These are phyloP conservation scores for Asterionellopsis glacialis DNA, from an alignment of 108 stramenopile species.

Conservation along the genomic window DNA sequence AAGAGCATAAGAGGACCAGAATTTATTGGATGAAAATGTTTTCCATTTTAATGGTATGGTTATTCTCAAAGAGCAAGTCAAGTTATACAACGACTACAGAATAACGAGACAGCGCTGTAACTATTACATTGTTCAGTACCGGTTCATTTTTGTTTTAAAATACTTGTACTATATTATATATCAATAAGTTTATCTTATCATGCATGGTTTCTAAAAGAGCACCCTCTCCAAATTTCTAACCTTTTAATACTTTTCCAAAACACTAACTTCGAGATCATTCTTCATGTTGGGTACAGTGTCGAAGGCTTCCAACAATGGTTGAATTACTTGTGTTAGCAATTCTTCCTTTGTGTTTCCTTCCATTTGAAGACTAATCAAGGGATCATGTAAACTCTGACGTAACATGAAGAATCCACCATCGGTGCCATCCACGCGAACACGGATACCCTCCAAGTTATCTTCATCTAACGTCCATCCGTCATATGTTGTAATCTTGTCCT, in stretches of 20 bases:
- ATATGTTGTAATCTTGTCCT: constrained; percentile 21
- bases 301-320: constrained; percentile 39
- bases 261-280: background rate
- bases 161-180: too few species aligned
- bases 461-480: constrained; percentile 56
- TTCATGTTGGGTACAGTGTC: background rate
- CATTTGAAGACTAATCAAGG: constrained; percentile 73
- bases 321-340: constrained; percentile 30
- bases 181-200: too few species aligned
- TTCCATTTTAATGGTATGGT: too few species aligned
- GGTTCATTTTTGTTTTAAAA: too few species aligned
- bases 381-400: constrained; percentile 80
- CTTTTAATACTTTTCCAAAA: background rate
- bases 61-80: too few species aligned
- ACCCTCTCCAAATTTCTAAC: too few species aligned
- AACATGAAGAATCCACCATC: constrained; percentile 81
- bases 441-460: constrained; percentile 76
- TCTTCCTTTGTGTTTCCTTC: constrained; percentile 50
- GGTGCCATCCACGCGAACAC: constrained; percentile 37
- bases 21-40: too few species aligned
- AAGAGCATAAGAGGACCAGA: too few species aligned
- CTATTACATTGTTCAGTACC: too few species aligned
- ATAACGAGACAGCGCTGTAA: too few species aligned
- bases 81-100: too few species aligned
- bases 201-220: too few species aligned